Base-by-base conservation (phyloP, 495 filamentous ascomycete species). In the Penicillium bialowiezense region DNA sequence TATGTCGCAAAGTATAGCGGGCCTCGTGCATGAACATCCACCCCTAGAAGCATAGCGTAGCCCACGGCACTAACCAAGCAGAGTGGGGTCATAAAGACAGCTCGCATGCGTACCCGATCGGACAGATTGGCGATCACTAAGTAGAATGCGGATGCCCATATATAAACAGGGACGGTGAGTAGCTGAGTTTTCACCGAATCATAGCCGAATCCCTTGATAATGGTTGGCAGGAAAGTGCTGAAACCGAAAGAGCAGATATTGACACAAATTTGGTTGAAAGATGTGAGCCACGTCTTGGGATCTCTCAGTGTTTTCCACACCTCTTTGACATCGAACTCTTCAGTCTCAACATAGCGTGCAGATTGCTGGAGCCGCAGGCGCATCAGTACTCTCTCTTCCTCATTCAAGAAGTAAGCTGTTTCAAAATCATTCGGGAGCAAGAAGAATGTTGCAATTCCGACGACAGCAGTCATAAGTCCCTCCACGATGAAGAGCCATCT, bases 401-500 rank as follows among this genome's bases (percentile, higher is more conserved):
- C 44, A 15, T 51, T 44, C 29, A 51, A 44, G 34, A 55, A 59
- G 28, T 52, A 59, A 6, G 48, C 53, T 2, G 52, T 50, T 44
- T 52, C 48, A 6, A 38, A 52, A 20, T 47, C 14, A 17, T 47
- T 55, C 23, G 56, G 51, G 1, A 59, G 47, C 24, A 48, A 35
- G 41, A 48, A 59, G 35, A 56, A 56, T 5, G 49, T 52, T 7
- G 50, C 49, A n/a, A 56, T 40, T 2, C 49, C 49, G 10, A 56
- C 29, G 12, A 44, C 44, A 13, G 40, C 50, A 15, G 37, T 56
- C 49, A 56, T 48, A 8, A 72, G 35, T 0, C 71, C 72, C 51
- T 75, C 69, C 7, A 75, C 51, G 21, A 76, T 50, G 41, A 72
- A 76, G 28, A 75, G 58, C 69, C 69, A 72, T 26, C 69, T 50